Evolutionary conservation across 345 rosid genomes (phyloP).

Genomic region (Turritis glabra): DNA sequence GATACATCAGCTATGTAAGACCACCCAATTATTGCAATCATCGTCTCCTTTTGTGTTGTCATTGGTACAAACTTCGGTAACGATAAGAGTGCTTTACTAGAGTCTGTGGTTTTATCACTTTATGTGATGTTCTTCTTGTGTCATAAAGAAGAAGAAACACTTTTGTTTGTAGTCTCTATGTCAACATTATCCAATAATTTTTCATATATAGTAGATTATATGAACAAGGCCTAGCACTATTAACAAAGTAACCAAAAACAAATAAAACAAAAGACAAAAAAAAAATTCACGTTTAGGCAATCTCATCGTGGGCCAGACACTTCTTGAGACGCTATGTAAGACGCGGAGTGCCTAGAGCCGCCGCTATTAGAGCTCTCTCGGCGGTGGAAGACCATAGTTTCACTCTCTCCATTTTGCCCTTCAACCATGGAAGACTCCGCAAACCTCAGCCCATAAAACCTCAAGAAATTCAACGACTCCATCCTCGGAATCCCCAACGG

Average conservation of each 20-base stretch:
- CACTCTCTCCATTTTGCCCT: constrained; percentile 43
- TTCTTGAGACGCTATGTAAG: constrained; percentile 77
- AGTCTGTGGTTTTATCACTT: neutral
- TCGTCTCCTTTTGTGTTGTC: neutral
- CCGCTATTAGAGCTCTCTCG: constrained; percentile 42
- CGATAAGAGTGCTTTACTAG: neutral
- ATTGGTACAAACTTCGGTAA: neutral
- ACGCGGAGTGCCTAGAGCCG: constrained; percentile 43
- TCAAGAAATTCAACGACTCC: constrained; percentile 80
- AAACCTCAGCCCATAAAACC: constrained; percentile 77
- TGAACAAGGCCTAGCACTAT: constrained; percentile 32
- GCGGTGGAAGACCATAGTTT: constrained; percentile 39
- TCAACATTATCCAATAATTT: constrained; percentile 15
- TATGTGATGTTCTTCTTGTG: constrained; percentile 1
- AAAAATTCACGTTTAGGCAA: neutral
- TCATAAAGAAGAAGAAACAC: neutral
- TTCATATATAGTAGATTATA: constrained; percentile 5
- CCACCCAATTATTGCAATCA: neutral
- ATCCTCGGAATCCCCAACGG: constrained; percentile 62
- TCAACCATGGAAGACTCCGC: constrained; percentile 69
- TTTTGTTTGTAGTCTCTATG: constrained; percentile 7
- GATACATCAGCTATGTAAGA: constrained; percentile 1
- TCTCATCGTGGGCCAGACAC: constrained; percentile 81
- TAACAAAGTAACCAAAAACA: constrained; percentile 20
- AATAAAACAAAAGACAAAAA: neutral